Conservation (phyloP, 257 asterid genomes). For the Penstemon eatonii region DNA sequence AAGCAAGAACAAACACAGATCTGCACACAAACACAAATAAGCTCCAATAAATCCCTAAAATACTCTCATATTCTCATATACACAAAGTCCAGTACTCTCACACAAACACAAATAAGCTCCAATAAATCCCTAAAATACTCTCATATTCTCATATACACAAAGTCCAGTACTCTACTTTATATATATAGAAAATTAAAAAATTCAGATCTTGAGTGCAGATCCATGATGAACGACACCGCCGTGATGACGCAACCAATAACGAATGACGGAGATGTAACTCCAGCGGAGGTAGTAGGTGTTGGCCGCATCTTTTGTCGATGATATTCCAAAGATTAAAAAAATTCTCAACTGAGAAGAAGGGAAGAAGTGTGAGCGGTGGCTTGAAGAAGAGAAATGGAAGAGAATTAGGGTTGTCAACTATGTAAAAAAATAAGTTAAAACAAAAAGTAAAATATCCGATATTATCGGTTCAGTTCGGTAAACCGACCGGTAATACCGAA, state of each 20-base stretch:
- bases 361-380: too few species aligned
- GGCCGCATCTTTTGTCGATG: slow-evolving; percentile 49
- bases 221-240: slow-evolving; percentile 42
- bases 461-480: too few species aligned
- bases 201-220: slow-evolving; percentile 57
- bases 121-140: slow-evolving; percentile 17
- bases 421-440: too few species aligned
- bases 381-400: too few species aligned
- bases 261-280: slow-evolving; percentile 41
- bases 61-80: slow-evolving; percentile 10
- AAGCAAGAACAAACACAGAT: slow-evolving; percentile 9
- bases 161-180: slow-evolving; percentile 4
- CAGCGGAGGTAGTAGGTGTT: slow-evolving; percentile 53
- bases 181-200: neutral
- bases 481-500: too few species aligned
- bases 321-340: slow-evolving; percentile 37
- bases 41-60: slow-evolving; percentile 23
- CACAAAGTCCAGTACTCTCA: slow-evolving; percentile 25
- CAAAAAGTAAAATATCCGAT: too few species aligned
- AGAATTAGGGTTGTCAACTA: too few species aligned
- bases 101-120: slow-evolving; percentile 25
- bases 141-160: slow-evolving; percentile 21
- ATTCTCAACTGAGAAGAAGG: slow-evolving; percentile 3
- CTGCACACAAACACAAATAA: slow-evolving; percentile 30
- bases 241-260: slow-evolving; percentile 41